Evolutionary conservation across 176 grass and related monocot species (phyloP).

Genomic region (Cymbopogon citratus): DNA sequence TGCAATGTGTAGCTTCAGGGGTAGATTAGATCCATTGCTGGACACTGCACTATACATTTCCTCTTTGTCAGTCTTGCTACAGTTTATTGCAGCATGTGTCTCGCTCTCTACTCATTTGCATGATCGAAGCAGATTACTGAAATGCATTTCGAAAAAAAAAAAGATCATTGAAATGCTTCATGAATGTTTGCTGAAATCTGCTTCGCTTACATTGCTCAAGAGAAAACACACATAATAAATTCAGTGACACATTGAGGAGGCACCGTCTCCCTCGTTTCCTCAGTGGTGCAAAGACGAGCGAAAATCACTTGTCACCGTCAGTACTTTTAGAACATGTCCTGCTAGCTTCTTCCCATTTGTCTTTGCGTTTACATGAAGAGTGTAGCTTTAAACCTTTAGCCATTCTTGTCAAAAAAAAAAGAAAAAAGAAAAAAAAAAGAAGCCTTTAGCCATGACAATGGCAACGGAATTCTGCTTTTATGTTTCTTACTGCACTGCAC

Average conservation of each 20-base stretch:
- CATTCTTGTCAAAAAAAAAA: too few relatives aligned
- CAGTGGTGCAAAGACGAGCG: background rate
- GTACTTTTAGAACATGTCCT: background rate
- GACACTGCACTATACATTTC: background rate
- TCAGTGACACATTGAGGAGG: background rate
- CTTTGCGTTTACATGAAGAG: slow-evolving; percentile 12
- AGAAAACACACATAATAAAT: background rate
- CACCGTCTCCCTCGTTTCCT: background rate
- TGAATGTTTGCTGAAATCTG: background rate
- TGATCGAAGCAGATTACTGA: too few relatives aligned
- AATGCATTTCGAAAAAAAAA: too few relatives aligned
- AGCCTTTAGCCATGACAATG: background rate
- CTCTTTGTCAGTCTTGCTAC: background rate
- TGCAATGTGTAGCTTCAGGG: background rate
- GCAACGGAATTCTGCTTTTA: background rate
- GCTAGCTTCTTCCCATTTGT: background rate
- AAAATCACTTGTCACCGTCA: background rate
- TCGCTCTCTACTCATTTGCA: background rate
- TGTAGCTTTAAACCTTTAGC: background rate
- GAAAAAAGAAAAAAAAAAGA: too few relatives aligned
- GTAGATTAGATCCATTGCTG: background rate
- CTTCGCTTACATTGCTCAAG: background rate
- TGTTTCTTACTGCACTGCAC: background rate
- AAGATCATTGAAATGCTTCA: background rate
- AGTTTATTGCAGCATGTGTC: background rate